These are phyloP conservation scores for Erythrophleum ivorense DNA, from an alignment of 331 rosid species.

Conservation along the genomic window DNA sequence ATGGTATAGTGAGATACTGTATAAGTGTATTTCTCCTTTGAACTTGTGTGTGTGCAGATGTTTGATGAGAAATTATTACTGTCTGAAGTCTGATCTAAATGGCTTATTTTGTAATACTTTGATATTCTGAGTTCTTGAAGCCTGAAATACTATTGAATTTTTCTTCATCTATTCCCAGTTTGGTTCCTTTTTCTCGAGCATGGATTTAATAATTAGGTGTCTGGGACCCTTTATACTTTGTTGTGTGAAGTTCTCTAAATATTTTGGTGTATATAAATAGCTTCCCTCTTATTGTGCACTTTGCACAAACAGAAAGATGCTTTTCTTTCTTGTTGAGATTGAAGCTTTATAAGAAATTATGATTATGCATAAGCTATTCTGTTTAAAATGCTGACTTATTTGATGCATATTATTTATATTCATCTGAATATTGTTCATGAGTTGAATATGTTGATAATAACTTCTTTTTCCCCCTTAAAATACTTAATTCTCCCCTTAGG, in stretches of 20 bases:
- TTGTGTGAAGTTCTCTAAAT: neutral
- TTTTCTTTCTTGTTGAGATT: neutral
- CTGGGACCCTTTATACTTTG: neutral
- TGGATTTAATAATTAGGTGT: neutral
- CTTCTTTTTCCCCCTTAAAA: neutral
- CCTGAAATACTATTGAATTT: neutral
- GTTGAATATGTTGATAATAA: conserved; percentile 14
- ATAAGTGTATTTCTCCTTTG: neutral
- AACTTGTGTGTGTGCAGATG: neutral
- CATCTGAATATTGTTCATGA: neutral
- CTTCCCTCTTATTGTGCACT: conserved; percentile 3
- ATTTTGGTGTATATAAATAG: neutral
- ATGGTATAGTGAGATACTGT: conserved; percentile 7
- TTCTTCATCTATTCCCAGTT: conserved; percentile 1
- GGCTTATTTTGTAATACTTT: neutral
- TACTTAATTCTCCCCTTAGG: conserved; percentile 49
- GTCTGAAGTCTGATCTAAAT: neutral
- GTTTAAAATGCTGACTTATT: conserved; percentile 1
- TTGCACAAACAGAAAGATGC: conserved; percentile 9
- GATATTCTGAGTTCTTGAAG: neutral
- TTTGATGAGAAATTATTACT: neutral
- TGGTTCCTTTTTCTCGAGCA: conserved; percentile 9
- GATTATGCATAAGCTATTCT: conserved; percentile 13
- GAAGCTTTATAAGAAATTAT: conserved; percentile 21
- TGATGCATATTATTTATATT: neutral